Percentiles rank a stretch among this genome's conserved stretches.
phyloP scores from a whole-genome alignment of 257 asterid genomes.

The Solanum appendiculatum region DNA sequence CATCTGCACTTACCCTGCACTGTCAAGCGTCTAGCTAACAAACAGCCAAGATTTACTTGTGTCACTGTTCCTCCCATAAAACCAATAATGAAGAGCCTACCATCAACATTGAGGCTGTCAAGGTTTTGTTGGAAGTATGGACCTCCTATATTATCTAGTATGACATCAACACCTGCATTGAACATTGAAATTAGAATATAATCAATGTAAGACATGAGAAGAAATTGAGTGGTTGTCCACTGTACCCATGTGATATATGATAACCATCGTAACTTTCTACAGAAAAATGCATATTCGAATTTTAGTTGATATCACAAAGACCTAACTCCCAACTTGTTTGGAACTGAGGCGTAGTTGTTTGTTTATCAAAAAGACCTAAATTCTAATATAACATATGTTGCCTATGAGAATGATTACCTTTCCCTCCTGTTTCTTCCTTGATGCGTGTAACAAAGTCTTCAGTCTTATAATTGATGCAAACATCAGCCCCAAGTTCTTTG shows the following conservation, averaged over 20 bases:
- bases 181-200: neutral
- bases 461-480: constrained; percentile 88
- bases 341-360: neutral
- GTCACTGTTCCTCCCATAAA: constrained; percentile 75
- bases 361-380: neutral
- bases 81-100: constrained; percentile 92
- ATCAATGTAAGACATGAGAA: neutral
- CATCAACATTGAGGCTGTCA: constrained; percentile 56
- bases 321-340: neutral
- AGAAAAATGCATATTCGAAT: neutral
- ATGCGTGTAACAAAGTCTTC: constrained; percentile 82
- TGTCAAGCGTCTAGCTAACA: constrained; percentile 73
- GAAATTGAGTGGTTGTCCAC: neutral
- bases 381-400: neutral
- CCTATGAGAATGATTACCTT: constrained; percentile 29
- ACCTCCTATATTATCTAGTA: constrained; percentile 79
- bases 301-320: neutral
- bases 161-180: constrained; percentile 73
- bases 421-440: constrained; percentile 89
- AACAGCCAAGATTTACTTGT: constrained; percentile 48
- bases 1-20: constrained; percentile 52
- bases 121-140: constrained; percentile 63
- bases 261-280: neutral
- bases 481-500: constrained; percentile 90
- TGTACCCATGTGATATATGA: neutral